Evolutionary conservation across 345 rosid species (phyloP).

Genomic region (Turritis glabra): DNA sequence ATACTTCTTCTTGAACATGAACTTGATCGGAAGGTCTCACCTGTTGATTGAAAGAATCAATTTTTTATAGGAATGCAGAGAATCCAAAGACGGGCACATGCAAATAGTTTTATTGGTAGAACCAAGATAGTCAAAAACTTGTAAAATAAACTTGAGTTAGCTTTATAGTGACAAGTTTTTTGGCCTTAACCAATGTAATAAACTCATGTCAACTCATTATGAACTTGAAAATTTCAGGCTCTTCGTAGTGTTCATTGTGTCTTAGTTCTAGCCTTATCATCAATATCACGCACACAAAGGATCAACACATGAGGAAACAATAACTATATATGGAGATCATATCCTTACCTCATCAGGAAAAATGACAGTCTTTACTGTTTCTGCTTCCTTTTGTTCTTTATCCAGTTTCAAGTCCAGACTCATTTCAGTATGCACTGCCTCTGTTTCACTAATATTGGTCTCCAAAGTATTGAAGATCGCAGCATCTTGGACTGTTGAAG

Average conservation of each 20-base stretch:
- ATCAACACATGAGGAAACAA: neutral
- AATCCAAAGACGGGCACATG: neutral
- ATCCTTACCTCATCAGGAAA: conserved; percentile 48
- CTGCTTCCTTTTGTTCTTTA: conserved; percentile 28
- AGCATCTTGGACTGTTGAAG: neutral
- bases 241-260: neutral
- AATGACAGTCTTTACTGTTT: conserved; percentile 35
- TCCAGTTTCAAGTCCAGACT: conserved; percentile 10
- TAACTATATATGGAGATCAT: neutral
- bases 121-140: neutral
- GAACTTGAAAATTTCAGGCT: neutral
- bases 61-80: conserved; percentile 2
- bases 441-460: neutral
- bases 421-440: neutral
- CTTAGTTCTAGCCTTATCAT: neutral
- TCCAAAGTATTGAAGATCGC: neutral
- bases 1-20: conserved; percentile 25
- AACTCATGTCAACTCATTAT: neutral
- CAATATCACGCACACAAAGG: neutral
- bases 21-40: conserved; percentile 23
- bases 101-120: neutral
- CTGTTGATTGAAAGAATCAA: conserved; percentile 30
- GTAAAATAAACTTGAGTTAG: neutral
- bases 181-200: neutral
- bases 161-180: neutral